Conservation (phyloP, 768 basidiomycete species). For the Saitozyma sp. region DNA sequence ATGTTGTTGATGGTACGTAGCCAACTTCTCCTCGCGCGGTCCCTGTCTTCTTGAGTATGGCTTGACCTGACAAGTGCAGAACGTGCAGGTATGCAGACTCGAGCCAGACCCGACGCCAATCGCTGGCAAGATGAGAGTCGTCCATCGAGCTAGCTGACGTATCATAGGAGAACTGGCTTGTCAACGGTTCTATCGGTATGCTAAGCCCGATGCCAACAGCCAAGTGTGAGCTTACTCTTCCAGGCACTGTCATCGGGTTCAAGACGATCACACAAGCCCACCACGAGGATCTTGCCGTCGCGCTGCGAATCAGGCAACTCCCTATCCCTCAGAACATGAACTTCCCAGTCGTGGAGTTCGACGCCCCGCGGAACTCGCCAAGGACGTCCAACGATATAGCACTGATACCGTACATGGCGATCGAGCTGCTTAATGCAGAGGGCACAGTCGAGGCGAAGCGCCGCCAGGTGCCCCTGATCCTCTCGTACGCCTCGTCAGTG, state of each 20-base stretch:
- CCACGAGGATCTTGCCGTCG: constrained; percentile 21
- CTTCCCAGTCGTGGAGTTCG: constrained; percentile 78
- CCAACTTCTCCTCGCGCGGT: too few relatives aligned
- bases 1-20: constrained; percentile 41
- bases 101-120: too few relatives aligned
- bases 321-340: constrained; percentile 16
- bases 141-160: constrained; percentile 59
- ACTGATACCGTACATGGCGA: constrained; percentile 19
- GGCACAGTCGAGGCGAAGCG: constrained; percentile 27
- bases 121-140: too few relatives aligned
- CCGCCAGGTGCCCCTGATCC: constrained; percentile 73
- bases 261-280: constrained; percentile 53
- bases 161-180: constrained; percentile 60
- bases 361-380: constrained; percentile 61
- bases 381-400: constrained; percentile 28
- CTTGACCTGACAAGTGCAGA: constrained; percentile 72
- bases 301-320: constrained; percentile 39
- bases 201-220: too few relatives aligned
- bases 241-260: constrained; percentile 45
- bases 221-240: too few relatives aligned
- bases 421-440: constrained; percentile 32
- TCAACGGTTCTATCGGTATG: constrained; percentile 81
- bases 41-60: constrained; percentile 57
- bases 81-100: constrained; percentile 74
- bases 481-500: constrained; percentile 59